Percentiles rank a stretch among this genome's conserved stretches.
These are phyloP conservation scores for Emmonsiellopsis sp. DNA, from an alignment of 2,329 filamentous ascomycete species.

Conservation along the genomic window DNA sequence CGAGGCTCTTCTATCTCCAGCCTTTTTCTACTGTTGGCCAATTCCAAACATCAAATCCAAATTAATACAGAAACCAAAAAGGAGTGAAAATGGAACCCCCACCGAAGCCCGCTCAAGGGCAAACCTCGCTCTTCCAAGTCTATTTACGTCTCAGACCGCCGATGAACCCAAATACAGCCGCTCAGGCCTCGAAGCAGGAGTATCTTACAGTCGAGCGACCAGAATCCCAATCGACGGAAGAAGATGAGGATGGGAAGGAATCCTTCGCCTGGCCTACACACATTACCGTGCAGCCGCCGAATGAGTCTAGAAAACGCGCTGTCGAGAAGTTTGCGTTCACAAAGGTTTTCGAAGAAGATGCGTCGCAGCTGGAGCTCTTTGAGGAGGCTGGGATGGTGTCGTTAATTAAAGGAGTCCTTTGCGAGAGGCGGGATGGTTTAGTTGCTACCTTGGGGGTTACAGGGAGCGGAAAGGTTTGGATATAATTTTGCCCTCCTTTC, in stretches of 20 bases:
- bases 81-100: slow-evolving; percentile 27
- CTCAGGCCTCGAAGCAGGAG: slow-evolving; percentile 27
- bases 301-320: slow-evolving; percentile 71
- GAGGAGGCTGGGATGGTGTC: slow-evolving; percentile 64
- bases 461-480: slow-evolving; percentile 79
- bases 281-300: slow-evolving; percentile 69
- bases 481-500: neutral
- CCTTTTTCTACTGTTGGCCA: neutral
- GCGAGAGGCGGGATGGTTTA: slow-evolving; percentile 77
- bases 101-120: slow-evolving; percentile 30
- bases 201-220: slow-evolving; percentile 61
- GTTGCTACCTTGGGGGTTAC: slow-evolving; percentile 89
- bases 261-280: slow-evolving; percentile 47
- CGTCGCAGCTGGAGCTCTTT: slow-evolving; percentile 79
- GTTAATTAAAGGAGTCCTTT: slow-evolving; percentile 72
- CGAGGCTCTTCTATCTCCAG: no score
- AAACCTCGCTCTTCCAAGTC: slow-evolving; percentile 68
- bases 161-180: slow-evolving; percentile 22
- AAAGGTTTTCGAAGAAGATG: slow-evolving; percentile 78
- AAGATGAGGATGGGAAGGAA: slow-evolving; percentile 29
- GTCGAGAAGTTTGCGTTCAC: slow-evolving; percentile 95
- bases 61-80: neutral
- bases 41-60: neutral
- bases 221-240: slow-evolving; percentile 15
- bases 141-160: slow-evolving; percentile 76